These are phyloP conservation scores for Mycena metata DNA, from an alignment of 768 basidiomycete species.

Conservation along the genomic window DNA sequence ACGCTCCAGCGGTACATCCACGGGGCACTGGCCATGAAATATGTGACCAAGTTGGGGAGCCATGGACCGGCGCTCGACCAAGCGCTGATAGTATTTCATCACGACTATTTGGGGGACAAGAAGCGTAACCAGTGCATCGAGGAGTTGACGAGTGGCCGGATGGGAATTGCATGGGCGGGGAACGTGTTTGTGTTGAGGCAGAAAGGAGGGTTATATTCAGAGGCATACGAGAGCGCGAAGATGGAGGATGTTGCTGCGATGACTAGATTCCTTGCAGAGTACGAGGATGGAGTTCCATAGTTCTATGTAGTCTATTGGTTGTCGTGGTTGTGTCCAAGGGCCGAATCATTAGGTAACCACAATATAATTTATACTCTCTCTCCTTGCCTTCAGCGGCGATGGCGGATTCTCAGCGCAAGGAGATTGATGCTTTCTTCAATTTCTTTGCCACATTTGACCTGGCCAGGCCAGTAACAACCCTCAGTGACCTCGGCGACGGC, in stretches of 20 bases:
- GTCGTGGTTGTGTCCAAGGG: too few species aligned
- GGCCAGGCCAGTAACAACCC: conserved; percentile 68
- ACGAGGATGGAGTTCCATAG: background rate
- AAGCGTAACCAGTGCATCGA: conserved; percentile 22
- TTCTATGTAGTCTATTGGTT: too few species aligned
- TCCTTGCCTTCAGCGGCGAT: conserved; percentile 26
- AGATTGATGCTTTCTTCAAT: conserved; percentile 84
- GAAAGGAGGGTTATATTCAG: conserved; percentile 22
- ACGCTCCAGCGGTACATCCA: conserved; percentile 3
- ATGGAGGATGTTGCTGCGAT: conserved; percentile 27
- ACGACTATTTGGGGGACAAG: conserved; percentile 9
- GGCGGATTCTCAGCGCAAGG: conserved; percentile 59
- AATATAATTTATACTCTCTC: too few species aligned
- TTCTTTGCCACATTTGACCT: conserved; percentile 85
- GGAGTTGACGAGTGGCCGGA: conserved; percentile 14
- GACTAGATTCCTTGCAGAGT: conserved; percentile 26
- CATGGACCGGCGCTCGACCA: conserved; percentile 5
- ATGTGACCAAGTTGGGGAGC: conserved; percentile 22
- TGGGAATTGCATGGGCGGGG: conserved; percentile 27
- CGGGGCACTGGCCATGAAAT: conserved; percentile 21
- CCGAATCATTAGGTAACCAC: too few species aligned
- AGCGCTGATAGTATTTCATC: conserved; percentile 22
- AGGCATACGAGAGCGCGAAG: conserved; percentile 26
- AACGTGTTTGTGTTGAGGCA: conserved; percentile 33
- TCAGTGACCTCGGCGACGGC: conserved; percentile 86